Evolutionary conservation across 331 rosid genomes (phyloP), one percentile per base, ranked within the genome.

Genomic region (Telfairia occidentalis): DNA sequence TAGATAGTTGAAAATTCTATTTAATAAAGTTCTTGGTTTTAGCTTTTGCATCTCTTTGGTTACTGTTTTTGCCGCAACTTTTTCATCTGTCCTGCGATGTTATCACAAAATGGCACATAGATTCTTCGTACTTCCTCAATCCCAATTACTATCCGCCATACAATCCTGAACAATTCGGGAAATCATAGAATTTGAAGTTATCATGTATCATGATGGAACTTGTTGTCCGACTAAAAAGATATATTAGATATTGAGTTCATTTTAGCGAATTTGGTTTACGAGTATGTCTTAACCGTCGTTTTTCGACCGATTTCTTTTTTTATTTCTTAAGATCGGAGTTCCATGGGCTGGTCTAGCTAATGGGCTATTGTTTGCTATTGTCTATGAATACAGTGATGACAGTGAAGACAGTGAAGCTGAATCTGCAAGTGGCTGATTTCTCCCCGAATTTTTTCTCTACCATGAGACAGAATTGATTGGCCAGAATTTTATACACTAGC

Each of bases 321-420:
- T 43, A 7, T 43, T 43, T 26, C 55, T 3, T 38, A 37, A 35
- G 29, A 37, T 64, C 9, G 46, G 35, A 57, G 38, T 29, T 2
- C 9, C 63, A 2, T 23, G 61, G 61, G 63, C 21, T 16, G 70
- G 2, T 61, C 0, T 21, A 23, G 24, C 52, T 66, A 6, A 66
- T 11, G 2, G 21, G 1, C 5, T 15, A 29, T 29, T 29, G 24
- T 60, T 60, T 60, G 67, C 66, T 59, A 23, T 3, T 43, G 48
- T 26, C 45, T 70, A 4, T 70, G 40, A 71, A 63, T 86, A 84
- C 87, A 90, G 98, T 77, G 98, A 95, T 63, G 96, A 86, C 43
- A 94, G 97, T 48, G 97, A 76, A 35, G 96, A 86, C 73, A 83
- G 96, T 28, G 97, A 89, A 38, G 96, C 86, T 58, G 97, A 86